Evolutionary conservation across 495 filamentous ascomycete species (phyloP), one percentile per base, ranked within the genome.

Genomic region (Aspergillus sclerotiicarbonarius): DNA sequence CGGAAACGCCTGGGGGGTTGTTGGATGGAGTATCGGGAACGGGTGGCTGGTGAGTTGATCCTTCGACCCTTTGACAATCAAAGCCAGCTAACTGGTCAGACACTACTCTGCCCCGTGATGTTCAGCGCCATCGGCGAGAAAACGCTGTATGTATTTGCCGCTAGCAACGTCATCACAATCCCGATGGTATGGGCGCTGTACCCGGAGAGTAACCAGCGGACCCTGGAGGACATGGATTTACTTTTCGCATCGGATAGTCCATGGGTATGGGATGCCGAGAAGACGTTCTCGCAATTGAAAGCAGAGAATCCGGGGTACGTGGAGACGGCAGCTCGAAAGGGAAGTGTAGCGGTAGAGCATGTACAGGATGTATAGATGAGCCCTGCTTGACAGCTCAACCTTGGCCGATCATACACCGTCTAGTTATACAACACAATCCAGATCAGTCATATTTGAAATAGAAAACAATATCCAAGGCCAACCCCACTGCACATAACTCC

Each of bases 1-100:
- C 31, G 87, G 87, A 18, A 89, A 88, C 49, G 84, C 87, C n/a
- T 89, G 85, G 83, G 86, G 87, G 61, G 87, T 89, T 0, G 80
- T 90, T 3, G 86, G 87, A 15, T 90, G 87, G 86, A 82, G 79
- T 54, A 87, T 90, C 37, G 86, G 85, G n/a, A 88, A 87, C 57
- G 86, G 84, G 37, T 87, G 84, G 82, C 66, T 80, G 65, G 75
- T 79, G 30, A 69, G 76, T 67, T 15, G 1, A 18, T n/a, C 13
- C 41, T 3, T 4, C 8, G 8, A 12, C 41, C 31, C 16, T 19
- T 10, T 6, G 33, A 9, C 6, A 18, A 4, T 18, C 20, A 35
- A 6, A 46, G 12, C 51, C 25, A 16, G 19, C 10, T 44, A 31
- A 37, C 13, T n/a, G 15, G 18, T 2, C 56, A 79, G 67, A 86